Evolutionary conservation across 306 rosid species (phyloP).

Genomic region (Carpinus fangiana): DNA sequence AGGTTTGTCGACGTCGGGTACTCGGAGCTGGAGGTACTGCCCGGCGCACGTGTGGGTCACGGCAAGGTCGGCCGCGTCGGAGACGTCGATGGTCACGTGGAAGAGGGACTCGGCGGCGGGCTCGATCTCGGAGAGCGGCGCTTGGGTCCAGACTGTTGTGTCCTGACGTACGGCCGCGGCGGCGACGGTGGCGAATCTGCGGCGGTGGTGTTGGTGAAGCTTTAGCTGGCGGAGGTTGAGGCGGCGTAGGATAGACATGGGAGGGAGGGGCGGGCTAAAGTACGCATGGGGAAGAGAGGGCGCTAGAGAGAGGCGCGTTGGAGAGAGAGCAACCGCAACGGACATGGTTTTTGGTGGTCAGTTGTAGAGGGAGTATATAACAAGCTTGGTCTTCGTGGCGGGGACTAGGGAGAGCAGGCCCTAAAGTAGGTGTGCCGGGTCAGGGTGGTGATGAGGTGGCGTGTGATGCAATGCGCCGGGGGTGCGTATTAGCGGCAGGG

Average conservation of each 20-base stretch:
- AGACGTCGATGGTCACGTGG: slow-evolving; percentile 75
- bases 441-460: slow-evolving; percentile 25
- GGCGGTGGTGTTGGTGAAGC: slow-evolving; percentile 16
- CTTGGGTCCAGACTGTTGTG: slow-evolving; percentile 73
- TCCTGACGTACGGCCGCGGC: slow-evolving; percentile 76
- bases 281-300: slow-evolving; percentile 59
- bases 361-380: neutral
- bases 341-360: slow-evolving; percentile 36
- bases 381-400: neutral
- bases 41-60: slow-evolving; percentile 73
- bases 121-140: slow-evolving; percentile 64
- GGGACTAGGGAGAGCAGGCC: slow-evolving; percentile 36
- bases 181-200: slow-evolving; percentile 40
- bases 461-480: slow-evolving; percentile 27
- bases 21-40: slow-evolving; percentile 84
- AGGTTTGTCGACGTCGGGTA: slow-evolving; percentile 57
- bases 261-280: slow-evolving; percentile 48
- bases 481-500: slow-evolving; percentile 18
- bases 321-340: slow-evolving; percentile 31
- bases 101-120: slow-evolving; percentile 87
- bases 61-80: slow-evolving; percentile 76
- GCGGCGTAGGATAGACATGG: slow-evolving; percentile 88
- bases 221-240: slow-evolving; percentile 34
- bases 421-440: slow-evolving; percentile 12
- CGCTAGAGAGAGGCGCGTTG: slow-evolving; percentile 17